A percentile compares a stretch with the other conserved stretches of the same genome.
Conservation (phyloP, 176 grass and related monocot genomes). For the Paspalum vaginatum region DNA sequence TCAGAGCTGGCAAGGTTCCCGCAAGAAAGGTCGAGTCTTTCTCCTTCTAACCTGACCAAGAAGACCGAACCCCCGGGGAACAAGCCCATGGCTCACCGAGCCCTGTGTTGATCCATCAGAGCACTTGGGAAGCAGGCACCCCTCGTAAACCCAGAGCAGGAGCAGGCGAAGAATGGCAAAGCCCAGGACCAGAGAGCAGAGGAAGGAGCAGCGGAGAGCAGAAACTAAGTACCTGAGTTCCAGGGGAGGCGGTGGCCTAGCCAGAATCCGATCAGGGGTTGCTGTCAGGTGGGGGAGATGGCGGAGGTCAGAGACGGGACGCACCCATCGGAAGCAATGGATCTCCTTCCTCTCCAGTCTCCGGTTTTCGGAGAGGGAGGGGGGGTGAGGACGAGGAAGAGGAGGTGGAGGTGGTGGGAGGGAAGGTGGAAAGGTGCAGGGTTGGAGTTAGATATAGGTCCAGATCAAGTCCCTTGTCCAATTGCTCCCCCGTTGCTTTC, state of each 20-base stretch:
- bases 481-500: conserved; percentile 32
- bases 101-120: conserved; percentile 12
- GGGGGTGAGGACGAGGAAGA: too few species aligned
- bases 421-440: conserved; percentile 56
- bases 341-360: conserved; percentile 35
- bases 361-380: conserved; percentile 21
- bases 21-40: conserved; percentile 6
- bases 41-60: conserved; percentile 17
- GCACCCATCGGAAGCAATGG: conserved; percentile 68
- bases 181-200: conserved; percentile 8
- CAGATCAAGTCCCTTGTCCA: conserved; percentile 46
- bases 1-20: not conserved
- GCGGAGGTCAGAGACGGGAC: conserved; percentile 42
- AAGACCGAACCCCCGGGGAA: not conserved
- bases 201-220: conserved; percentile 11
- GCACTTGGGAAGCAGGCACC: not conserved
- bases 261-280: conserved; percentile 50
- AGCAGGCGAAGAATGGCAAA: conserved; percentile 10
- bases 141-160: conserved; percentile 15
- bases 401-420: conserved; percentile 1
- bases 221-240: conserved; percentile 41
- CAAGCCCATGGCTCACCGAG: conserved; percentile 22
- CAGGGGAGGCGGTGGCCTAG: conserved; percentile 7
- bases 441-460: conserved; percentile 48
- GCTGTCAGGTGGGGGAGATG: conserved; percentile 47